phyloP scores from a whole-genome alignment of 192 early-diverging fungal species.

The Kickxella alabastrina region DNA sequence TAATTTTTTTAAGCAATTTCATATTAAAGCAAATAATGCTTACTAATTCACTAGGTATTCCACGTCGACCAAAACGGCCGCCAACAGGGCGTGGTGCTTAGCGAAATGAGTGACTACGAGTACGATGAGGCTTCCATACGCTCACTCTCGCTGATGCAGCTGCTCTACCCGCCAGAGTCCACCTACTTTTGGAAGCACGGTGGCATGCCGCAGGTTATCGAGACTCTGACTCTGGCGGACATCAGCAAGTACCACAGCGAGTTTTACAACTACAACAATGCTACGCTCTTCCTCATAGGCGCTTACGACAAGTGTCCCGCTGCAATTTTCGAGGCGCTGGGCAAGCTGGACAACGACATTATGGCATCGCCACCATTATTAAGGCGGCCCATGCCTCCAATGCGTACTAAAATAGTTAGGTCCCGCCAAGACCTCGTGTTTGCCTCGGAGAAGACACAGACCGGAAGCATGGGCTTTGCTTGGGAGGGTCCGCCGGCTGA shows the following conservation, averaged over 20 bases:
- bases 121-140: conserved; percentile 69
- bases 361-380: conserved; percentile 16
- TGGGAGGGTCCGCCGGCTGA: conserved; percentile 76
- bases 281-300: conserved; percentile 66
- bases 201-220: conserved; percentile 70
- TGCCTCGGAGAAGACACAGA: conserved; percentile 62
- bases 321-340: conserved; percentile 52
- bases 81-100: conserved; percentile 75
- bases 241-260: conserved; percentile 69
- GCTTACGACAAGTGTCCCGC: conserved; percentile 39
- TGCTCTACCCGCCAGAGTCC: conserved; percentile 52
- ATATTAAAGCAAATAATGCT: too few species aligned
- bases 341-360: conserved; percentile 28
- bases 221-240: conserved; percentile 64
- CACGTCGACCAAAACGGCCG: conserved; percentile 72
- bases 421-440: conserved; percentile 55
- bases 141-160: conserved; percentile 20
- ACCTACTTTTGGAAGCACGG: conserved; percentile 79
- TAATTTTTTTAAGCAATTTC: neutral
- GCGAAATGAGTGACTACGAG: conserved; percentile 77
- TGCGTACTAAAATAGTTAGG: conserved; percentile 40
- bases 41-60: conserved; percentile 59
- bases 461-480: conserved; percentile 67
- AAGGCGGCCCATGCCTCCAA: conserved; percentile 46
- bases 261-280: conserved; percentile 68